These are phyloP conservation scores for Metschnikowia vanudenii DNA, from an alignment of 805 yeast genomes.

Conservation along the genomic window DNA sequence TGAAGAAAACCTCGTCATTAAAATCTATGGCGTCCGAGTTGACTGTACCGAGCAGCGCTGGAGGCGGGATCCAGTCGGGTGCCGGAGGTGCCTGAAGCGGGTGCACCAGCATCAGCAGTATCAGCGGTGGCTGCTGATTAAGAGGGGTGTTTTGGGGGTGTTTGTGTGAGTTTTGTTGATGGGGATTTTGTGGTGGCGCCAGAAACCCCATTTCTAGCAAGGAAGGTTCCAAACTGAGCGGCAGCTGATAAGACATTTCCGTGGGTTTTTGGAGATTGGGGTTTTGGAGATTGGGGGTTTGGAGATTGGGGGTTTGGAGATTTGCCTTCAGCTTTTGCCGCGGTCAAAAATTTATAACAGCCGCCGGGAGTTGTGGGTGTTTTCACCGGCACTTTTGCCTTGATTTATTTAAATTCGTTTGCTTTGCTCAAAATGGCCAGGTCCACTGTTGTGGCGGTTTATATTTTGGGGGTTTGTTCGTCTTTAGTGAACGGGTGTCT, in stretches of 20 bases:
- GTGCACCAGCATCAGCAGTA: too few species aligned
- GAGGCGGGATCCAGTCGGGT: slow-evolving; percentile 19
- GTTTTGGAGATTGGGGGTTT: background rate
- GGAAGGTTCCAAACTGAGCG: slow-evolving; percentile 9
- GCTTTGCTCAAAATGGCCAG: too few species aligned
- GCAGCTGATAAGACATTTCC: slow-evolving; percentile 9
- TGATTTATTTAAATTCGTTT: too few species aligned
- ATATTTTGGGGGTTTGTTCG: too few species aligned
- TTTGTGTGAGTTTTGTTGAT: background rate
- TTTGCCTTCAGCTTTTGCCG: too few species aligned
- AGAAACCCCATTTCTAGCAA: slow-evolving; percentile 1
- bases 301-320: too few species aligned
- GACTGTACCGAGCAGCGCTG: slow-evolving; percentile 17
- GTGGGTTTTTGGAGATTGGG: background rate
- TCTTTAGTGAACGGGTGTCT: too few species aligned
- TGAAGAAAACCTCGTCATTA: slow-evolving; percentile 28
- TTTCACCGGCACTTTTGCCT: too few species aligned
- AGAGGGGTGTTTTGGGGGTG: background rate
- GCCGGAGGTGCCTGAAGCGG: background rate
- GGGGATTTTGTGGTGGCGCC: background rate
- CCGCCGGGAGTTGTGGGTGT: too few species aligned
- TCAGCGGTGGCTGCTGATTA: background rate
- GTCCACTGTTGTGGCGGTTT: too few species aligned
- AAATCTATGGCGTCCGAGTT: slow-evolving; percentile 22
- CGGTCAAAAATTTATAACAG: too few species aligned